phyloP scores from a whole-genome alignment of 1,284 basidiomycete species.

The Pseudomicrostroma phylloplanum region DNA sequence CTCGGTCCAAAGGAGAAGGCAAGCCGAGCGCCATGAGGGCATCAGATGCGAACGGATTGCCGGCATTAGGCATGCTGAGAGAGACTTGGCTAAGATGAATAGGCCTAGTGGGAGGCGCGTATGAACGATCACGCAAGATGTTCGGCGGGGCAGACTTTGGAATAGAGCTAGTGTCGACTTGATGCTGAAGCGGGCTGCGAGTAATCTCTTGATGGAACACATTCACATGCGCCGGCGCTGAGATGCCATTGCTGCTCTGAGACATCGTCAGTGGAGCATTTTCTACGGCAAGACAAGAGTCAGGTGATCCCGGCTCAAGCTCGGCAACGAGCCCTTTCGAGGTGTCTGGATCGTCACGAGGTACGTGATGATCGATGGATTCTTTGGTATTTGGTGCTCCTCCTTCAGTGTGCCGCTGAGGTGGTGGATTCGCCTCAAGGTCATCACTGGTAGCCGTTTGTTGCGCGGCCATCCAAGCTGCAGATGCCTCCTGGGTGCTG shows the following conservation, averaged over 20 bases:
- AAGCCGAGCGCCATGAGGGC: conserved; percentile 34
- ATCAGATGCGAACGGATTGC: conserved; percentile 32
- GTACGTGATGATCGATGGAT: too few species aligned
- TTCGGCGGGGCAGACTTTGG: neutral
- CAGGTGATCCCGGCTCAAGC: too few species aligned
- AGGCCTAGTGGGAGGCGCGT: neutral
- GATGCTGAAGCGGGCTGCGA: neutral
- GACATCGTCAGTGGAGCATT: neutral
- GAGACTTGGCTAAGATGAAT: conserved; percentile 24
- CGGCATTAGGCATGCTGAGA: conserved; percentile 31
- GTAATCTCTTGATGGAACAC: conserved; percentile 27
- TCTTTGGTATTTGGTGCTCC: too few species aligned
- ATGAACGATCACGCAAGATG: neutral
- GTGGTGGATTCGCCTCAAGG: too few species aligned
- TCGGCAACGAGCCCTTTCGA: too few species aligned
- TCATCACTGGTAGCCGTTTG: too few species aligned
- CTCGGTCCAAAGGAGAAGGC: neutral
- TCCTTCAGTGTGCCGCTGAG: too few species aligned
- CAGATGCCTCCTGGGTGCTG: too few species aligned
- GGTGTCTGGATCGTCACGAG: too few species aligned
- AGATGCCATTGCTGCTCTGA: neutral
- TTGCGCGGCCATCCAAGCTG: too few species aligned
- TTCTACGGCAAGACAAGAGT: too few species aligned
- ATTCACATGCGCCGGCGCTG: conserved; percentile 17
- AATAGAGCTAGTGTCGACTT: neutral